phyloP scores from a whole-genome alignment of 441 rosid species.

The Croton setiger region DNA sequence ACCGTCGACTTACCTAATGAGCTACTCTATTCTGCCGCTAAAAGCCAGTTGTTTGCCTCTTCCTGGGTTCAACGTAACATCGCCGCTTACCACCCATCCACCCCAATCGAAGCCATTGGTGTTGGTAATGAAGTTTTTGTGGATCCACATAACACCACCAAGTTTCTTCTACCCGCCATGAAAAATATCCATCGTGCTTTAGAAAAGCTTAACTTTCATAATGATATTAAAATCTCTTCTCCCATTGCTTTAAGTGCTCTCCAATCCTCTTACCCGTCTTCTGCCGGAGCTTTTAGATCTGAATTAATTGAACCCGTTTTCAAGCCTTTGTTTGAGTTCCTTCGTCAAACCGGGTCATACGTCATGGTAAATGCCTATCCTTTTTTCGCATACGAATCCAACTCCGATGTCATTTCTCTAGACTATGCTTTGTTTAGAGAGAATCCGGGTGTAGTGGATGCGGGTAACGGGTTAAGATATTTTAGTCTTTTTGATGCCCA shows the following conservation, averaged over 20 bases:
- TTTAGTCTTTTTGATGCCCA: slow-evolving; percentile 84
- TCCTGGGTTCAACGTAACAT: slow-evolving; percentile 60
- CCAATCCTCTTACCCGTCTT: slow-evolving; percentile 74
- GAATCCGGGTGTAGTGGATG: slow-evolving; percentile 80
- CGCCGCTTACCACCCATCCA: slow-evolving; percentile 55
- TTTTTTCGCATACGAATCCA: slow-evolving; percentile 78
- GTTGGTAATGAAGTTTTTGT: slow-evolving; percentile 86
- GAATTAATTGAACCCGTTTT: slow-evolving; percentile 63
- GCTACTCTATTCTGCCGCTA: slow-evolving; percentile 52
- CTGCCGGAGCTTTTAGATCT: slow-evolving; percentile 75
- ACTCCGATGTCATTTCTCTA: slow-evolving; percentile 76
- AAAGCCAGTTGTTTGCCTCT: slow-evolving; percentile 40
- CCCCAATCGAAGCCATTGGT: slow-evolving; percentile 78
- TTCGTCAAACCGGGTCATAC: slow-evolving; percentile 73
- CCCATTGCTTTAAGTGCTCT: slow-evolving; percentile 80
- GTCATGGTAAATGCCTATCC: slow-evolving; percentile 92
- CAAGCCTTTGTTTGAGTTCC: slow-evolving; percentile 69
- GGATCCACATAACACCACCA: slow-evolving; percentile 64
- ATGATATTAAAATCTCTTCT: slow-evolving; percentile 66
- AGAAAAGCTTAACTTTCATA: slow-evolving; percentile 44
- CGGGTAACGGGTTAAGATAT: slow-evolving; percentile 70
- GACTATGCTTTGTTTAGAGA: slow-evolving; percentile 81
- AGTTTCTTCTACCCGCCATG: slow-evolving; percentile 68
- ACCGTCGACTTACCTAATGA: slow-evolving; percentile 80
- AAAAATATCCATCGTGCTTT: slow-evolving; percentile 68